Conservation (phyloP, 352 stramenopile species). For the Phytophthora multivora region DNA sequence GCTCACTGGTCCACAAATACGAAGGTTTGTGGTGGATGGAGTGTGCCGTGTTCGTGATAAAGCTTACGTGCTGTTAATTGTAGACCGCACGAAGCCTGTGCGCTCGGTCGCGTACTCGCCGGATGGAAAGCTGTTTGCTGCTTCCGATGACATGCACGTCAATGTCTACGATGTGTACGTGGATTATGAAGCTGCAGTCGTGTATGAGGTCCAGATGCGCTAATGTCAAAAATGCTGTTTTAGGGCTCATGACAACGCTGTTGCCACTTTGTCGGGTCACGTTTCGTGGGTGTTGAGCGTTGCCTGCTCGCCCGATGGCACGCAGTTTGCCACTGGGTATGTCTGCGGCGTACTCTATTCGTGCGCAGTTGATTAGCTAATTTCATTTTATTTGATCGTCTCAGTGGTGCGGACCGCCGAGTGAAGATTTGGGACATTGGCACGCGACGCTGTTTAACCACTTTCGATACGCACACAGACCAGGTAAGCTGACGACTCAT, state of each 20-base stretch:
- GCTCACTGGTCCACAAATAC: slow-evolving; percentile 83
- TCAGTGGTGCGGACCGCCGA: slow-evolving; percentile 81
- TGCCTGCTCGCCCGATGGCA: slow-evolving; percentile 79
- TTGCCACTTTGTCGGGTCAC: slow-evolving; percentile 87
- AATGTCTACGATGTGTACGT: slow-evolving; percentile 93
- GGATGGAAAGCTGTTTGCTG: slow-evolving; percentile 88
- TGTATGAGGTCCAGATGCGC: neutral
- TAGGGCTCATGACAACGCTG: slow-evolving; percentile 73
- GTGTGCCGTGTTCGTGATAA: neutral
- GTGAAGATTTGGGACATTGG: slow-evolving; percentile 95
- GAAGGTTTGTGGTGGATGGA: slow-evolving; percentile 48
- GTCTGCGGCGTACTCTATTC: neutral
- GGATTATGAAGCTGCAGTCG: neutral
- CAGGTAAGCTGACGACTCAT: slow-evolving; percentile 51
- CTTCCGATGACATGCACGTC: slow-evolving; percentile 92
- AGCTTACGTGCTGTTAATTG: slow-evolving; percentile 7
- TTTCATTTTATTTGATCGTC: slow-evolving; percentile 5
- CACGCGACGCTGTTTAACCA: slow-evolving; percentile 86
- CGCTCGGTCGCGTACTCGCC: slow-evolving; percentile 84
- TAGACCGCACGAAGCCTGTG: slow-evolving; percentile 88
- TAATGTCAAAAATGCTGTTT: slow-evolving; percentile 1
- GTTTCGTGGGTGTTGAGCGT: slow-evolving; percentile 91
- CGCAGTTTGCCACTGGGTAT: slow-evolving; percentile 87
- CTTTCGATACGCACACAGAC: slow-evolving; percentile 90
- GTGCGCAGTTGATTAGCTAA: too few relatives aligned